Percentiles rank a stretch among this genome's conserved stretches.
Evolutionary conservation across 192 early-diverging fungal genomes (phyloP).

Genomic region (Fimicolochytrium jonesii): DNA sequence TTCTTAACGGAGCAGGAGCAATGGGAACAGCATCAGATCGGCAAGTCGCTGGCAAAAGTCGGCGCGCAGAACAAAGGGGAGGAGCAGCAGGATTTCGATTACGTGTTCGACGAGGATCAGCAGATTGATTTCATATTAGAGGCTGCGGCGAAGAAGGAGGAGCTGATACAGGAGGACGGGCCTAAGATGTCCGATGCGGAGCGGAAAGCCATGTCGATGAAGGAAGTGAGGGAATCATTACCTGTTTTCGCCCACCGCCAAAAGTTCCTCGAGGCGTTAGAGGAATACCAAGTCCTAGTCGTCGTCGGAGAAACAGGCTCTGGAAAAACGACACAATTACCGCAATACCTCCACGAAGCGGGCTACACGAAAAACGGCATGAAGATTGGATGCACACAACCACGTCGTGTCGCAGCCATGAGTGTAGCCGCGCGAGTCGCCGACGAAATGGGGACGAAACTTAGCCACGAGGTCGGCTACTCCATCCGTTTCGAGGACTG

Average conservation of each 20-base stretch:
- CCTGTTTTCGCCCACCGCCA: conserved; percentile 88
- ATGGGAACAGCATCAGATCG: conserved; percentile 72
- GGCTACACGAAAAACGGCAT: conserved; percentile 86
- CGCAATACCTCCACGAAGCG: conserved; percentile 94
- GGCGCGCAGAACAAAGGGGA: conserved; percentile 38
- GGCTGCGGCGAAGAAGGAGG: conserved; percentile 39
- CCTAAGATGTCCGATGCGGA: conserved; percentile 54
- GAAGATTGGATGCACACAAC: conserved; percentile 94
- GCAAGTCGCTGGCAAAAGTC: conserved; percentile 47
- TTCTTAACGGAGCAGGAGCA: conserved; percentile 84
- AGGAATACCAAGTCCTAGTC: conserved; percentile 82
- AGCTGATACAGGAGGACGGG: conserved; percentile 1
- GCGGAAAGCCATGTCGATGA: conserved; percentile 69
- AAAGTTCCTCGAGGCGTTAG: conserved; percentile 77
- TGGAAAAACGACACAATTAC: conserved; percentile 98
- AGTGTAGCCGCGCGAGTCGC: conserved; percentile 95
- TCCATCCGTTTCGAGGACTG: conserved; percentile 98
- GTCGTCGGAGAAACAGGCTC: conserved; percentile 97
- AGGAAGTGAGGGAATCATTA: conserved; percentile 77
- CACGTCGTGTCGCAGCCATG: conserved; percentile 97
- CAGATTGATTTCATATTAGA: conserved; percentile 88
- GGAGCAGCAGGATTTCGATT: conserved; percentile 77
- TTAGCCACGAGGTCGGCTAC: conserved; percentile 93
- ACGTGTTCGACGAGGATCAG: conserved; percentile 85
- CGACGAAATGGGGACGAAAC: conserved; percentile 91